Conservation (phyloP, 371 early-diverging fungal species). For the Lichtheimia ornata region DNA sequence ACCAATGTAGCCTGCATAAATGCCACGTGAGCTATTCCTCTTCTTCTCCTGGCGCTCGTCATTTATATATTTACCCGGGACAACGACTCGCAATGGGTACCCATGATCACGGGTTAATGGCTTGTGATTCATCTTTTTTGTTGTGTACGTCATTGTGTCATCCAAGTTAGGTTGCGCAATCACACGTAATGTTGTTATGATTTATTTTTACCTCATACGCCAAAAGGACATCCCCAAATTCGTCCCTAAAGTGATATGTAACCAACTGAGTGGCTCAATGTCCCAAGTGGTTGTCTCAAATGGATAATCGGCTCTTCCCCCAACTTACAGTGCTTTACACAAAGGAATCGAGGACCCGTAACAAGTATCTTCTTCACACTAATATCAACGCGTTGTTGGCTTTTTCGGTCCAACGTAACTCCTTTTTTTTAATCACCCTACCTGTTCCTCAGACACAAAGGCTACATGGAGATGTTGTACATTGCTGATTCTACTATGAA, state of each 20-base stretch:
- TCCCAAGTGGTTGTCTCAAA: neutral
- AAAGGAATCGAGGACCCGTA: slow-evolving; percentile 87
- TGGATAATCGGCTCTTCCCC: too few relatives aligned
- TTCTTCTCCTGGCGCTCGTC: neutral
- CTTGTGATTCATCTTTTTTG: slow-evolving; percentile 75
- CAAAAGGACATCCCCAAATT: slow-evolving; percentile 78
- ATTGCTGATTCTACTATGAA: slow-evolving; percentile 34
- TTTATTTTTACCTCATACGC: slow-evolving; percentile 61
- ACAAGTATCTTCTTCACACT: slow-evolving; percentile 65
- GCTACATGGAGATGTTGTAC: slow-evolving; percentile 64
- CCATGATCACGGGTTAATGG: slow-evolving; percentile 80
- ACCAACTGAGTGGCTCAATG: neutral
- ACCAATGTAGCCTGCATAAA: slow-evolving; percentile 68
- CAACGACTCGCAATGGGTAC: slow-evolving; percentile 81
- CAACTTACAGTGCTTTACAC: slow-evolving; percentile 70
- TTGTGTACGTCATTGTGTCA: neutral
- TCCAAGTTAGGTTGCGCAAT: neutral
- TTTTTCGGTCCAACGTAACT: too few relatives aligned
- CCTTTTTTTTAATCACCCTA: slow-evolving; percentile 15
- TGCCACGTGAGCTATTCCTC: neutral
- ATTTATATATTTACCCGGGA: slow-evolving; percentile 50
- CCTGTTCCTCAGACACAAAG: slow-evolving; percentile 77
- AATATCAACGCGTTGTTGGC: neutral
- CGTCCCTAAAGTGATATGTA: slow-evolving; percentile 47
- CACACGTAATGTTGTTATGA: neutral